Conservation (phyloP, 2,329 filamentous ascomycete genomes). For the Hymenoscyphus fraxineus region DNA sequence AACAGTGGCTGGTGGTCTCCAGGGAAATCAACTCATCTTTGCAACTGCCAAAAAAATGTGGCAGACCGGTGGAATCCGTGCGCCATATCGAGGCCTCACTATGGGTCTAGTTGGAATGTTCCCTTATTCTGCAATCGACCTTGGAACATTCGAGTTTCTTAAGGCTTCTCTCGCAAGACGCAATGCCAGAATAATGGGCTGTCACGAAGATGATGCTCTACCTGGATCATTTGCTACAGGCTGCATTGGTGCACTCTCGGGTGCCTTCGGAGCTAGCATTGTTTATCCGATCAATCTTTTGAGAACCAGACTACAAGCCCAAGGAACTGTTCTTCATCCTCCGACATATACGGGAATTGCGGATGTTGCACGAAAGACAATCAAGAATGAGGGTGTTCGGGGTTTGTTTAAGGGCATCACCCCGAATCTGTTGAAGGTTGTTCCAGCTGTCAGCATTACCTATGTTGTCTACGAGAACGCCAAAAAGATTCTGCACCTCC, state of each 20-base stretch:
- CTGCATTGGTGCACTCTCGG: slow-evolving; percentile 84
- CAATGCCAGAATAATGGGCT: slow-evolving; percentile 64
- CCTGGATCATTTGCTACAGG: slow-evolving; percentile 82
- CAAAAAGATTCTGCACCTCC: slow-evolving; percentile 60
- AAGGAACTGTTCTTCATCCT: slow-evolving; percentile 88
- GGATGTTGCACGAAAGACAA: slow-evolving; percentile 81
- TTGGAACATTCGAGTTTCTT: slow-evolving; percentile 90
- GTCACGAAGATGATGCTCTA: slow-evolving; percentile 77
- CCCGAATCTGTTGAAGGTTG: slow-evolving; percentile 93
- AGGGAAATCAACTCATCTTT: slow-evolving; percentile 76
- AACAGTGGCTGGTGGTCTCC: slow-evolving; percentile 79
- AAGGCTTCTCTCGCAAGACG: slow-evolving; percentile 70
- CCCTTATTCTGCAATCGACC: slow-evolving; percentile 93
- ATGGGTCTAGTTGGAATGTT: slow-evolving; percentile 97
- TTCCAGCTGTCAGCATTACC: slow-evolving; percentile 90
- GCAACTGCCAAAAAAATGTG: slow-evolving; percentile 87
- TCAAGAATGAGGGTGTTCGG: slow-evolving; percentile 75
- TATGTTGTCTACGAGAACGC: slow-evolving; percentile 92
- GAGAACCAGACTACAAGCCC: slow-evolving; percentile 85
- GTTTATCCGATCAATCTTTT: slow-evolving; percentile 96
- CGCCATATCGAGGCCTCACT: slow-evolving; percentile 87
- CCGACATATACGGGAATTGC: slow-evolving; percentile 85
- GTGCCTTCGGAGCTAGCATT: slow-evolving; percentile 85
- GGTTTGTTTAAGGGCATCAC: slow-evolving; percentile 94
- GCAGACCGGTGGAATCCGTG: slow-evolving; percentile 65